Percentiles rank a stretch among this genome's conserved stretches.
These are phyloP conservation scores for Xanthoconium purpureum DNA, from an alignment of 768 basidiomycete species.

Conservation along the genomic window DNA sequence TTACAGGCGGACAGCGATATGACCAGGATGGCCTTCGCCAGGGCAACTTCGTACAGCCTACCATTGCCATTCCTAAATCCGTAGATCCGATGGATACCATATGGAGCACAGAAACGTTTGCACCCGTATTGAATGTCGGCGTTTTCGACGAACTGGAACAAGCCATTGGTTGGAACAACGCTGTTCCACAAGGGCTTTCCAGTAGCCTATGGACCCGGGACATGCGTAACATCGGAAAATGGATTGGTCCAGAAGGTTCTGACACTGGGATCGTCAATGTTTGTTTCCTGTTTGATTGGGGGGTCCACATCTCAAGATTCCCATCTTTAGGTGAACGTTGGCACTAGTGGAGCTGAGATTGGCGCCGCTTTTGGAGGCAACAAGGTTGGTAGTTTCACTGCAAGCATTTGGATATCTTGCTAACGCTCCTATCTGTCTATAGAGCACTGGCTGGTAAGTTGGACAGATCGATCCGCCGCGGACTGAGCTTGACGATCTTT, in stretches of 20 bases:
- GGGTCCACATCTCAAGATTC: constrained; percentile 3
- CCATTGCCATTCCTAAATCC: constrained; percentile 69
- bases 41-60: constrained; percentile 90
- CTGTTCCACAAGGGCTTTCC: constrained; percentile 86
- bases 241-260: constrained; percentile 87
- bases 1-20: constrained; percentile 68
- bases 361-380: constrained; percentile 93
- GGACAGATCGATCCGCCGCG: constrained; percentile 3
- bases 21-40: constrained; percentile 46
- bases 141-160: constrained; percentile 84
- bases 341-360: constrained; percentile 69
- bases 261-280: constrained; percentile 94
- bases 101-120: constrained; percentile 83
- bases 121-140: constrained; percentile 83
- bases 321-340: constrained; percentile 54
- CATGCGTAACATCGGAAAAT: constrained; percentile 79
- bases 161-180: constrained; percentile 89
- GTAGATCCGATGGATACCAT: constrained; percentile 51
- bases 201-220: constrained; percentile 90
- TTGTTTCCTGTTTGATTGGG: constrained; percentile 26
- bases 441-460: constrained; percentile 83
- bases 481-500: constrained; percentile 21
- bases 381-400: constrained; percentile 51
- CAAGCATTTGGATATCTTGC: constrained; percentile 10
- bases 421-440: constrained; percentile 17